A percentile compares a stretch with the other conserved stretches of the same genome.
phyloP scores from a whole-genome alignment of 176 grass and related monocot species.

The Rhynchospora breviuscula region DNA sequence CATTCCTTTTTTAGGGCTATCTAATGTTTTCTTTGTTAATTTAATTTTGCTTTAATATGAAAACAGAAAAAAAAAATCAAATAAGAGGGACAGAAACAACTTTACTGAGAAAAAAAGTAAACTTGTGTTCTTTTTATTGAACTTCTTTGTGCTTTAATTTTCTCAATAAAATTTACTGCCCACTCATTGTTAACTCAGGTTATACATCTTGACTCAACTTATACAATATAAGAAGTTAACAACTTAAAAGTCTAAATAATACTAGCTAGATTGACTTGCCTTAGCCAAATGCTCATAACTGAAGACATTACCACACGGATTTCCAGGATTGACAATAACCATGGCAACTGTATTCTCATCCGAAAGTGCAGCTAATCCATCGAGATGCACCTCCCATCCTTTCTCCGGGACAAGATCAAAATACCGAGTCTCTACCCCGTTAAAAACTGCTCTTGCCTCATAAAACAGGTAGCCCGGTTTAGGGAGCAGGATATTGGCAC shows the following conservation, averaged over 20 bases:
- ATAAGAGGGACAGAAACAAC: too few species aligned
- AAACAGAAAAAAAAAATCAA: too few species aligned
- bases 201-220: neutral
- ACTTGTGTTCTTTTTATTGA: neutral
- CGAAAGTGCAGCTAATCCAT: slow-evolving; percentile 36
- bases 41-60: too few species aligned
- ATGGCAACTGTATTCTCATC: slow-evolving; percentile 60
- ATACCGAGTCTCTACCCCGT: slow-evolving; percentile 49
- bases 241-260: neutral
- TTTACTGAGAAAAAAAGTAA: neutral
- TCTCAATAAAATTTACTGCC: neutral
- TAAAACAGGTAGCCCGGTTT: slow-evolving; percentile 57
- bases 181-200: neutral
- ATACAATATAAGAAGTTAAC: neutral
- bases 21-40: too few species aligned
- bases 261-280: slow-evolving; percentile 18
- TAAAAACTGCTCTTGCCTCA: slow-evolving; percentile 42
- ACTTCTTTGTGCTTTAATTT: neutral
- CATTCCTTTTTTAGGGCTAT: too few species aligned
- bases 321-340: slow-evolving; percentile 68
- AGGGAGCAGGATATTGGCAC: slow-evolving; percentile 59
- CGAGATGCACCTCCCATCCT: slow-evolving; percentile 62
- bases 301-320: slow-evolving; percentile 73
- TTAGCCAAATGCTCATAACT: slow-evolving; percentile 50
- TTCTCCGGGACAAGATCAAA: slow-evolving; percentile 53